phyloP scores from a whole-genome alignment of 768 basidiomycete genomes.

The Psilocybe sp. region DNA sequence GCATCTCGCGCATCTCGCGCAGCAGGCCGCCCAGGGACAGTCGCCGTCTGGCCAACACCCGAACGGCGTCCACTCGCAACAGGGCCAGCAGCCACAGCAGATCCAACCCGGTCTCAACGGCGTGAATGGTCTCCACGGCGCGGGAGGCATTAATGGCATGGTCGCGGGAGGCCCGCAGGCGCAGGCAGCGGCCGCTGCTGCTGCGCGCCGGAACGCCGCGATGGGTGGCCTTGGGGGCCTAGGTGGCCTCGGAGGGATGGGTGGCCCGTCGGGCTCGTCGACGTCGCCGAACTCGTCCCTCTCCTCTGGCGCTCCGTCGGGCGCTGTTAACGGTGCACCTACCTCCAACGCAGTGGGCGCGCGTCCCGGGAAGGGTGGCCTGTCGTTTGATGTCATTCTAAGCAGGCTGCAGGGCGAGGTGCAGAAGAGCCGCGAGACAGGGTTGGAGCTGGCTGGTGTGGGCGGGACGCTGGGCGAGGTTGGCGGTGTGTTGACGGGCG shows the following conservation, averaged over 20 bases:
- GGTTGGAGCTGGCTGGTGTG: conserved; percentile 76
- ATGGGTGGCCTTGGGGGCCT: neutral
- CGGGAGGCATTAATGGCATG: too few relatives aligned
- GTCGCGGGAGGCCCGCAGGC: too few relatives aligned
- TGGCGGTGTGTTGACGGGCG: conserved; percentile 69
- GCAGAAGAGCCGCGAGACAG: conserved; percentile 94
- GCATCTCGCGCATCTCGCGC: neutral
- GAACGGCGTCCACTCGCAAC: too few relatives aligned
- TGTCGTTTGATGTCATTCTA: conserved; percentile 91
- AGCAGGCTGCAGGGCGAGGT: conserved; percentile 88
- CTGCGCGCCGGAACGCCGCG: too few relatives aligned
- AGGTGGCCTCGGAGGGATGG: conserved; percentile 9
- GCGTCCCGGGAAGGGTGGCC: conserved; percentile 76
- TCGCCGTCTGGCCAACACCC: too few relatives aligned
- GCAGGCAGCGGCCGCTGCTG: neutral
- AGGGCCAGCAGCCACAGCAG: neutral
- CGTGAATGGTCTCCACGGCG: neutral
- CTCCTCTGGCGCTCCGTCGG: neutral
- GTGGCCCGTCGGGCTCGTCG: conserved; percentile 8
- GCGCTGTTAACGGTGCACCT: conserved; percentile 13
- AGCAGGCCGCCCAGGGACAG: too few relatives aligned
- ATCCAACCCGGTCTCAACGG: neutral
- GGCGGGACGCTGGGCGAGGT: conserved; percentile 86
- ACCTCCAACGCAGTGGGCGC: conserved; percentile 31
- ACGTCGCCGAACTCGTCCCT: conserved; percentile 25